Evolutionary conservation across 176 grass and related monocot genomes (phyloP).

Genomic region (Carex myosuroides): DNA sequence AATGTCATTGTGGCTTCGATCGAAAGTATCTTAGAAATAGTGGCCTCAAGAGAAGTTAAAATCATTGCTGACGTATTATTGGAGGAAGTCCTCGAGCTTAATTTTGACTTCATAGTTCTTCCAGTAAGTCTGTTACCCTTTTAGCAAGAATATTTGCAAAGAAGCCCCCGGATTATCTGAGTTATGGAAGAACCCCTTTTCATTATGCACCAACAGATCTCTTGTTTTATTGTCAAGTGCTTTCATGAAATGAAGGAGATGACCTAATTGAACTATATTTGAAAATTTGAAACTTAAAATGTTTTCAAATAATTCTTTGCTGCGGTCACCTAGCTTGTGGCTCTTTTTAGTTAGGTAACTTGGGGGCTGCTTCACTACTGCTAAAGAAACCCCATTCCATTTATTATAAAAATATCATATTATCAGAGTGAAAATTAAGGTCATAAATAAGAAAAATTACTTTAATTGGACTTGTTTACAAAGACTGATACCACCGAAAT

Average conservation of each 20-base stretch:
- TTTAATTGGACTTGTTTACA: background rate
- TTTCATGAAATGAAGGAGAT: background rate
- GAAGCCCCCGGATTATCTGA: background rate
- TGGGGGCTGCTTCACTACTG: background rate
- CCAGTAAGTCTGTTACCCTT: slow-evolving; percentile 33
- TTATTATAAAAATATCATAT: background rate
- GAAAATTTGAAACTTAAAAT: background rate
- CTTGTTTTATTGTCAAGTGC: background rate
- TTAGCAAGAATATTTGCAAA: background rate
- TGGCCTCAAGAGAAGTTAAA: slow-evolving; percentile 70
- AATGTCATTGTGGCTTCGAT: slow-evolving; percentile 68
- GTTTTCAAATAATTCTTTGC: background rate
- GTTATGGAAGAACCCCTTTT: background rate
- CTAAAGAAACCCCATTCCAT: background rate
- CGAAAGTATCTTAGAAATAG: slow-evolving; percentile 62
- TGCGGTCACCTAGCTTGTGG: background rate
- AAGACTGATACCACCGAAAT: background rate
- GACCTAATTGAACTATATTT: background rate
- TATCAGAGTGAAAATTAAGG: background rate
- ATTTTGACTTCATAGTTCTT: slow-evolving; percentile 83
- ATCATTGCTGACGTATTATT: slow-evolving; percentile 65
- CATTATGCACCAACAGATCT: background rate
- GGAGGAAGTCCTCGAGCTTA: slow-evolving; percentile 49
- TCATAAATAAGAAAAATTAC: background rate
- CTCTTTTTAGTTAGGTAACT: background rate